Base-by-base conservation (phyloP, 83 land plant genomes). In the Isoetes engelmannii region DNA sequence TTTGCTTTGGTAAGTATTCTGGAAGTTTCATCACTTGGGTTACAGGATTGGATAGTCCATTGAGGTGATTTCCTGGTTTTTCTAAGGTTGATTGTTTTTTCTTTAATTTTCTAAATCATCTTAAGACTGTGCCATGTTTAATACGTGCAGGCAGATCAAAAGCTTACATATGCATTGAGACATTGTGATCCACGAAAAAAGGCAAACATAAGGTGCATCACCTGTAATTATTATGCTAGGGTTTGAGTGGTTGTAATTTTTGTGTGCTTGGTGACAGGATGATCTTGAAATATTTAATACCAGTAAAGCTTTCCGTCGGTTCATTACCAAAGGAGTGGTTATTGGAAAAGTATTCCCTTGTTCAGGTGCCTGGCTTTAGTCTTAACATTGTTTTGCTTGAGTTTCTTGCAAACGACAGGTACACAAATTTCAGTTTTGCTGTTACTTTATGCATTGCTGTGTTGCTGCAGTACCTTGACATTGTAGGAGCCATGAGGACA, bases 231-330 rank as follows among this genome's bases (percentile, higher is more conserved):
- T 75, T 50, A 10, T 12, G 15, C n/a, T n/a, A 51, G 54, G 54
- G n/a, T 51, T 12, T 12, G 15, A 0, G 3, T 12, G 15, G 3
- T 51, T 53, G 45, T 51, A 5, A 8, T 17, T 69, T 5, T 7
- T 6, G 45, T 18, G 5, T 61, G 47, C 45, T 48, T 55, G 37
- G 37, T 1, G 61, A 59, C 78, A 96, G 99, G 85, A 87, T 96
- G 97, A 89, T 96, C 46, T 71, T 96, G 71, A 96, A 96, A 78
- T 96, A 89, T 72, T 77, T 96, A 53, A 81, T 96, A 60, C 99
- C 99, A 48, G 99, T 96, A 53, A 96, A 89, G 80, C 94, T 96
- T 55, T 91, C 99, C 41, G 69, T 96, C 21, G 99, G 99, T 42
- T 84, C 84, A 37, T 75, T 96, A 61, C 97, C 99, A 60, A 82